These are phyloP conservation scores for Helichrysum umbraculigerum DNA, from an alignment of 129 eudicot genomes.

Conservation along the genomic window DNA sequence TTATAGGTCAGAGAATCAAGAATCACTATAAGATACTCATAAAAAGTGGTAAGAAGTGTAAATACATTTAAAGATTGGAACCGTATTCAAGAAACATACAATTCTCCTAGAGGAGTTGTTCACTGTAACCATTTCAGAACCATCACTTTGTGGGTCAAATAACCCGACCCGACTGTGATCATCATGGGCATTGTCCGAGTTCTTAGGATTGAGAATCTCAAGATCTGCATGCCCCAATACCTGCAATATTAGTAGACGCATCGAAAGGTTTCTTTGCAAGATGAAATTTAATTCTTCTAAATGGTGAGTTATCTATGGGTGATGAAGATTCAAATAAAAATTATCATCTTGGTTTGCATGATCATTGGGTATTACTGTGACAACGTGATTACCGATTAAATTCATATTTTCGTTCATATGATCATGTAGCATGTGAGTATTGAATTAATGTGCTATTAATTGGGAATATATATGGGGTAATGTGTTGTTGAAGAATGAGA, in stretches of 20 bases:
- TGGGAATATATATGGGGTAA: too few relatives aligned
- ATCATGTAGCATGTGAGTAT: too few relatives aligned
- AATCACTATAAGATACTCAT: too few relatives aligned
- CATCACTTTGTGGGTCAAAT: background rate
- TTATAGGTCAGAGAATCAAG: too few relatives aligned
- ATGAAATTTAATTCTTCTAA: background rate
- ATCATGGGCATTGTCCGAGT: background rate
- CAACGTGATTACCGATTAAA: background rate
- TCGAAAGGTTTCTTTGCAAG: background rate
- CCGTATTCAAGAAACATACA: slow-evolving; percentile 2
- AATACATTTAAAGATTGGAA: too few relatives aligned
- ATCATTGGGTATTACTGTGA: background rate
- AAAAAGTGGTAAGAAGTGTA: too few relatives aligned
- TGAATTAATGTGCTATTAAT: too few relatives aligned
- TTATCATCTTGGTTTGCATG: background rate
- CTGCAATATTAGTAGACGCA: background rate
- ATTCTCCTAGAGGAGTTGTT: background rate
- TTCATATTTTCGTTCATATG: background rate
- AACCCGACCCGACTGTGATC: background rate
- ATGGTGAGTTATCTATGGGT: background rate
- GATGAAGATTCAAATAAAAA: background rate
- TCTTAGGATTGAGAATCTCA: background rate
- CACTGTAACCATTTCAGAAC: background rate
- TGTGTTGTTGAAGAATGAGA: too few relatives aligned
- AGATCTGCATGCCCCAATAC: background rate